Evolutionary conservation across 140 eudicot species (phyloP).

Genomic region (Erigeron philadelphicus): DNA sequence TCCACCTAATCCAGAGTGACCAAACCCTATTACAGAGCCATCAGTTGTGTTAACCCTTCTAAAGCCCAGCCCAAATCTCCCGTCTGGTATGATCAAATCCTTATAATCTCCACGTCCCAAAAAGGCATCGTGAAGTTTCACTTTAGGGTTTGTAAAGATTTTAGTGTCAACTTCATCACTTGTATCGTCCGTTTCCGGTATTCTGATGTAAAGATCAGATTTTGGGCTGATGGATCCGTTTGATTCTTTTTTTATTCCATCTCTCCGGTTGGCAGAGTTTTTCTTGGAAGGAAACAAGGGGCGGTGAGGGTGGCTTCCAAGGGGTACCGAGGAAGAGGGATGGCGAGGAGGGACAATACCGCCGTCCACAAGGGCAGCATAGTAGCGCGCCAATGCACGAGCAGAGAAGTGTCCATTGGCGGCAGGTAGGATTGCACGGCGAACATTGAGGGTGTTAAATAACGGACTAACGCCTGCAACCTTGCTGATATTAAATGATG

Average conservation of each 20-base stretch:
- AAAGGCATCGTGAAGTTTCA: constrained; percentile 70
- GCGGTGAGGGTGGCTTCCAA: constrained; percentile 82
- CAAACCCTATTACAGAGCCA: constrained; percentile 67
- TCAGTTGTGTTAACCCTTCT: constrained; percentile 50
- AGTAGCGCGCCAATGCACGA: constrained; percentile 95
- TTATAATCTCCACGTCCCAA: constrained; percentile 74
- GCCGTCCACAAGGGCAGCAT: constrained; percentile 71
- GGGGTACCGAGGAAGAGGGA: constrained; percentile 50
- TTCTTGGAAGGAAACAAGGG: constrained; percentile 48
- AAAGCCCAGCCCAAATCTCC: constrained; percentile 84
- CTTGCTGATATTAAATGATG: constrained; percentile 56
- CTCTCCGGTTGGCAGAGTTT: constrained; percentile 28
- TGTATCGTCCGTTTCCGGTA: constrained; percentile 27
- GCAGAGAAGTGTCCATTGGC: constrained; percentile 91
- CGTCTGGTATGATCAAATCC: constrained; percentile 46
- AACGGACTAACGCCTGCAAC: constrained; percentile 49
- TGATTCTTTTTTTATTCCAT: constrained; percentile 26
- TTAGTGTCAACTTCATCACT: constrained; percentile 24
- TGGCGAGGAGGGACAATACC: constrained; percentile 64
- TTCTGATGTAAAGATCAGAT: constrained; percentile 35
- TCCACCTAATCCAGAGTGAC: constrained; percentile 94
- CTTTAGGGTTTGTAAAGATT: constrained; percentile 46
- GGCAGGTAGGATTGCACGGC: constrained; percentile 88
- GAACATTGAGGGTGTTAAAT: constrained; percentile 58
- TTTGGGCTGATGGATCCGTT: constrained; percentile 15